These are phyloP conservation scores for Fraxinus albicans DNA, from an alignment of 305 asterid species.

Conservation along the genomic window DNA sequence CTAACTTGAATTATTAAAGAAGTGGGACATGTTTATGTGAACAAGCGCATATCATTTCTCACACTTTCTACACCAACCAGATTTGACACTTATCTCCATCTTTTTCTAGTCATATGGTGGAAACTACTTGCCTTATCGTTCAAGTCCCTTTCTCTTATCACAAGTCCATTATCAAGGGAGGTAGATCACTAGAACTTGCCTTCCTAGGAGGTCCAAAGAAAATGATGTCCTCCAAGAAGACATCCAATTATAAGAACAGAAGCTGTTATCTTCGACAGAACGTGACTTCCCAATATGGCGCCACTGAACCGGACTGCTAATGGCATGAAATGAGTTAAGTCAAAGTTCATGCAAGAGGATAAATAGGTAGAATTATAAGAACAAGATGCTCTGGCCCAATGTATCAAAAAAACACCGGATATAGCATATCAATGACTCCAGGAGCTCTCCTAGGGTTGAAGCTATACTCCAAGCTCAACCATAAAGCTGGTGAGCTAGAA, in stretches of 20 bases:
- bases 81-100: not conserved
- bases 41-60: constrained; percentile 14
- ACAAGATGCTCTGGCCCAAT: not conserved
- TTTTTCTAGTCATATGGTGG: constrained; percentile 1
- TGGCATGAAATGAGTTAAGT: not conserved
- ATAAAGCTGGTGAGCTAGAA: not conserved
- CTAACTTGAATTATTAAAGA: constrained; percentile 25
- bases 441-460: not conserved
- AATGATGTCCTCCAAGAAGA: not conserved
- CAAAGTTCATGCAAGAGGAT: not conserved
- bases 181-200: not conserved
- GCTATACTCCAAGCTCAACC: not conserved
- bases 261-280: not conserved
- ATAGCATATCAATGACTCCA: not conserved
- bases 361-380: not conserved
- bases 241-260: not conserved
- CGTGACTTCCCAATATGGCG: not conserved
- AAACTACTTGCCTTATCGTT: not conserved
- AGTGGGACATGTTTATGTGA: constrained; percentile 17
- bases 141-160: constrained; percentile 7
- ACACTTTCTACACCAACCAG: constrained; percentile 1
- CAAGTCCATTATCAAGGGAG: not conserved
- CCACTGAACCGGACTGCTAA: not conserved
- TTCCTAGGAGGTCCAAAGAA: not conserved
- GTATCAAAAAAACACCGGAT: too few relatives aligned